Evolutionary conservation across 306 rosid genomes (phyloP), one percentile per base, ranked within the genome.

Genomic region (Dryas drummondii): DNA sequence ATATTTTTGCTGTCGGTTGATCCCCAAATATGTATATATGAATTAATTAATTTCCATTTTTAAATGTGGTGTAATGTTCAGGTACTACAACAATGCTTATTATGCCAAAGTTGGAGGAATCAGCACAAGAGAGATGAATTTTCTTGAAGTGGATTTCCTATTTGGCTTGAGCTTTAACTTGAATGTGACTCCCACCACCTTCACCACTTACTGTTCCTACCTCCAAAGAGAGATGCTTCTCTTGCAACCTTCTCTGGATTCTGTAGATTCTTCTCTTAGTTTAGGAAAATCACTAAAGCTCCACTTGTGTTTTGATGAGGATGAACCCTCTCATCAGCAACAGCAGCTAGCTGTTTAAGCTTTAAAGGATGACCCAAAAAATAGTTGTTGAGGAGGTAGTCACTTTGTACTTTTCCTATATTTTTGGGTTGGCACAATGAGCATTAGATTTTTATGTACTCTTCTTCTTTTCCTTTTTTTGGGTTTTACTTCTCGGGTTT

Each of bases 71-170:
- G 66, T 54, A 42, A 72, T 64, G 17, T 44, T 76, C 82, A 94
- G 99, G 86, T 94, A 83, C 85, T 92, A 94, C 84, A 94, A 92
- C 88, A 94, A 94, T 81, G 99, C 98, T 12, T 94, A 89, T 84
- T 94, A 87, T 85, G 99, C 99, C 81, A 94, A 90, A 87, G 92
- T 94, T 58, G 99, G 99, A 81, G 98, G 99, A 70, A 92, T 94
- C 63, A 92, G 96, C 78, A 94, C 93, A 65, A 70, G 62, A 42
- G 99, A 94, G 84, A 94, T 94, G 92, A 94, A 94, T 70, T 89
- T 88, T 84, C 97, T 94, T 59, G 99, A 96, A 68, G 84, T 96
- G 82, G 99, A 96, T 57, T 91, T 96, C 66, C 72, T 96, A 56
- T 96, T 96, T 87, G 99, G 93, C 40, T 83, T 96, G 85, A 88